Evolutionary conservation across 2,329 filamentous ascomycete genomes (phyloP).

Genomic region (Ilyonectria sp.): DNA sequence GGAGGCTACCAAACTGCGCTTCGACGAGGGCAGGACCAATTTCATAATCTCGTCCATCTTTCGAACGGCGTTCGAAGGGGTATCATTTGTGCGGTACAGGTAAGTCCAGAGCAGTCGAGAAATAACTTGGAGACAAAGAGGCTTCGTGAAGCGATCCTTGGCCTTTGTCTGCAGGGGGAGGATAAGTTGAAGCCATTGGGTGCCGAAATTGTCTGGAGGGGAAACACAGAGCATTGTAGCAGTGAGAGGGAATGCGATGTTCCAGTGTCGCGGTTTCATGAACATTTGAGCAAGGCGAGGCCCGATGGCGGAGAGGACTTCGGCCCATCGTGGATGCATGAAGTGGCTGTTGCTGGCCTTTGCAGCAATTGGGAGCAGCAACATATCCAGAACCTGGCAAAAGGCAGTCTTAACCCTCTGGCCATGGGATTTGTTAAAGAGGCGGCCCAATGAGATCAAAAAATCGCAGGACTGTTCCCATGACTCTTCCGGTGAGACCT

Average conservation of each 20-base stretch:
- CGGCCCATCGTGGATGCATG: conserved; percentile 86
- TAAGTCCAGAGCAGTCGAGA: conserved; percentile 96
- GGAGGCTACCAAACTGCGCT: conserved; percentile 84
- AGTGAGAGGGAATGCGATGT: conserved; percentile 88
- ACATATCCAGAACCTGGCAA: conserved; percentile 89
- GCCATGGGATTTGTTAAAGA: conserved; percentile 90
- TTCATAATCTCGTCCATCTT: conserved; percentile 93
- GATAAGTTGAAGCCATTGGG: conserved; percentile 89
- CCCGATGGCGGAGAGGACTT: conserved; percentile 85
- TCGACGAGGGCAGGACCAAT: conserved; percentile 85
- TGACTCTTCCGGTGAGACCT: conserved; percentile 78
- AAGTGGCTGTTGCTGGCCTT: conserved; percentile 83
- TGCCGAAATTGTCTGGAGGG: conserved; percentile 84
- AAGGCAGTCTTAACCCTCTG: conserved; percentile 94
- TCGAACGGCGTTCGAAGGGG: conserved; percentile 75
- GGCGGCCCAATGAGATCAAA: conserved; percentile 82
- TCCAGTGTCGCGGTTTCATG: conserved; percentile 93
- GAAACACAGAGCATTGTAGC: conserved; percentile 91
- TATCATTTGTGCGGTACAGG: conserved; percentile 86
- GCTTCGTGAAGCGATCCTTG: conserved; percentile 85
- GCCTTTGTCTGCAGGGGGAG: conserved; percentile 83
- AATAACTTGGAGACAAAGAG: conserved; percentile 88
- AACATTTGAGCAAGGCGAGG: conserved; percentile 88
- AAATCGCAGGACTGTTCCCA: conserved; percentile 95
- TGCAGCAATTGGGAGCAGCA: conserved; percentile 89